Evolutionary conservation across 345 rosid species (phyloP).

Genomic region (Mangifera indica): DNA sequence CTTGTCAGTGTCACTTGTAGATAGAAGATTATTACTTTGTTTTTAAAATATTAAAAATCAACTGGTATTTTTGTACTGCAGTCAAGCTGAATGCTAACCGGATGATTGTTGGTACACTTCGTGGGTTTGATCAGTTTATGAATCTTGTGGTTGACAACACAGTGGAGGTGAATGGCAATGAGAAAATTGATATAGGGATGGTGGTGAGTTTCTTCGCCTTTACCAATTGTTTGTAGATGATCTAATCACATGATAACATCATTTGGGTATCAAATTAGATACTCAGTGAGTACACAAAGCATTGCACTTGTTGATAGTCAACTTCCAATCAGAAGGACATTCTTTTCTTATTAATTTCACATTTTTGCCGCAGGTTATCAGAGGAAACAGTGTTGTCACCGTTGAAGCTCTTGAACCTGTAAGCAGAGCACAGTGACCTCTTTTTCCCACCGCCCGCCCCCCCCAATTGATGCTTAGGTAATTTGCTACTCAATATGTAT

Average conservation of each 20-base stretch:
- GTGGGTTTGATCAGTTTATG: constrained; percentile 87
- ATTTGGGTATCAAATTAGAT: no score
- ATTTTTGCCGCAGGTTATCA: constrained; percentile 51
- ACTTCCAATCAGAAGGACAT: neutral
- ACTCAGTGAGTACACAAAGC: no score
- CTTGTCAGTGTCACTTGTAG: neutral
- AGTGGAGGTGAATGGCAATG: constrained; percentile 66
- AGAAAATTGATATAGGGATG: constrained; percentile 70
- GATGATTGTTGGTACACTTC: constrained; percentile 77
- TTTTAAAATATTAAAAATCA: neutral
- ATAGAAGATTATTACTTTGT: neutral
- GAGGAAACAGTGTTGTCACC: constrained; percentile 81
- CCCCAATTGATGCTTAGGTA: neutral
- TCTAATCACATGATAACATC: no score
- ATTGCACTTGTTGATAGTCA: no score
- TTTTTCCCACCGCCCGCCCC: no score
- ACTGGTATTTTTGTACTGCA: constrained; percentile 23
- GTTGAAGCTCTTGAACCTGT: constrained; percentile 89
- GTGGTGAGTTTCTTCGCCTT: constrained; percentile 52
- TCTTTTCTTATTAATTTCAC: neutral
- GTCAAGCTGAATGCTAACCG: constrained; percentile 82
- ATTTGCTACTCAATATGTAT: neutral
- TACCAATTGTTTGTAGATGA: neutral
- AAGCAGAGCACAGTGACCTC: constrained; percentile 37
- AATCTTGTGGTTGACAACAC: constrained; percentile 78